A percentile compares a stretch with the other conserved stretches of the same genome.
Evolutionary conservation across 306 rosid genomes (phyloP).

Genomic region (Sphenostylis stenocarpa): DNA sequence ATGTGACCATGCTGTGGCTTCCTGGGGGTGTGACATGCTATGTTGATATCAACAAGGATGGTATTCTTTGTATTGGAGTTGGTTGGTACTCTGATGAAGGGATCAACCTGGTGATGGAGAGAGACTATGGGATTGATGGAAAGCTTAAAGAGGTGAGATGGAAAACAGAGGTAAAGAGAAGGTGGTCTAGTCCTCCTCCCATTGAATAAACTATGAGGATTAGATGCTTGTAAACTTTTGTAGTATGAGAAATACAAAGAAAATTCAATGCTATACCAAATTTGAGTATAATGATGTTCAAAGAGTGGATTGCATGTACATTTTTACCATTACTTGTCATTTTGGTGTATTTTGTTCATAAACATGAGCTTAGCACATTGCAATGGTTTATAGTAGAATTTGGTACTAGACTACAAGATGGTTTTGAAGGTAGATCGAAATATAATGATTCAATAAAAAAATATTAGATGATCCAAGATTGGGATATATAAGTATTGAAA

Average conservation of each 20-base stretch:
- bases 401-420: background rate
- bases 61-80: constrained; percentile 84
- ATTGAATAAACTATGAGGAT: constrained; percentile 38
- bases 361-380: background rate
- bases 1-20: constrained; percentile 81
- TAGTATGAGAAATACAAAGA: constrained; percentile 10
- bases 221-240: constrained; percentile 30
- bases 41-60: constrained; percentile 76
- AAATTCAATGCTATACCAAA: background rate
- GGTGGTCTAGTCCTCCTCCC: constrained; percentile 69
- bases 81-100: constrained; percentile 98
- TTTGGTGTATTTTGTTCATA: background rate
- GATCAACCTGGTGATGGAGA: constrained; percentile 90
- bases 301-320: background rate
- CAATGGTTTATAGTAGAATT: background rate
- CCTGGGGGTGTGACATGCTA: constrained; percentile 86
- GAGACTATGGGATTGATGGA: constrained; percentile 94
- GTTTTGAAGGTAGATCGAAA: background rate
- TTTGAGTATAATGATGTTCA: background rate
- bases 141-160: constrained; percentile 79
- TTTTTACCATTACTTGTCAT: background rate
- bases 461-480: too few species aligned
- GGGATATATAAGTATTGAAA: too few species aligned
- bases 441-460: too few species aligned
- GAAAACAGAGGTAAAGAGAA: constrained; percentile 79